phyloP scores from a whole-genome alignment of 306 rosid genomes.

The Castanospermum australe region DNA sequence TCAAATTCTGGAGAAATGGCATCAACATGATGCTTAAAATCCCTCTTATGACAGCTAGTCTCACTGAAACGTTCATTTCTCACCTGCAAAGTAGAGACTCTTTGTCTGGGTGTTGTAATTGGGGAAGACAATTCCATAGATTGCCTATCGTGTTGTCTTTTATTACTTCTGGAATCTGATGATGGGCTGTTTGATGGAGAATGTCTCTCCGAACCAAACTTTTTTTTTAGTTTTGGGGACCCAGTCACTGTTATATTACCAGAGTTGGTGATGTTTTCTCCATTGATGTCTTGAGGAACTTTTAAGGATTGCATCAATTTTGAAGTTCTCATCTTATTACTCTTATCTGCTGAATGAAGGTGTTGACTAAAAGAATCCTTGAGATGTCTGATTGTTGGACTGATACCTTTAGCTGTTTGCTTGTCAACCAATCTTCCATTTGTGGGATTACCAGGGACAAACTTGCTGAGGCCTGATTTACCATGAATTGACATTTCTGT shows the following conservation, averaged over 20 bases:
- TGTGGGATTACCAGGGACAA: conserved; percentile 17
- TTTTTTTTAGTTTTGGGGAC: conserved; percentile 68
- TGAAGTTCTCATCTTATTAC: conserved; percentile 37
- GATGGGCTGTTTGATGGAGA: conserved; percentile 46
- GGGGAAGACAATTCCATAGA: conserved; percentile 43
- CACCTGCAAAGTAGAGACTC: conserved; percentile 43
- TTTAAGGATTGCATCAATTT: conserved; percentile 47
- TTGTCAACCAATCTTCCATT: conserved; percentile 42
- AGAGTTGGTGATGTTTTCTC: conserved; percentile 43
- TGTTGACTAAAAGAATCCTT: conserved; percentile 34
- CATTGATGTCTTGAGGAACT: conserved; percentile 33
- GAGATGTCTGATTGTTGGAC: conserved; percentile 37
- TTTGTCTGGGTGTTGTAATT: conserved; percentile 44
- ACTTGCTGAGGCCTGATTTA: conserved; percentile 28
- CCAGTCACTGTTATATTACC: conserved; percentile 32
- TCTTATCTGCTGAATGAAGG: conserved; percentile 38
- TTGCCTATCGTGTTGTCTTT: conserved; percentile 47
- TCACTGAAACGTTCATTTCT: conserved; percentile 33
- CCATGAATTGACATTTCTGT: conserved; percentile 27
- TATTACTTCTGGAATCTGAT: conserved; percentile 53
- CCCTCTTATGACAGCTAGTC: conserved; percentile 35
- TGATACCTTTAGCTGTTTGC: conserved; percentile 36
- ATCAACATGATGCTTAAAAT: conserved; percentile 36
- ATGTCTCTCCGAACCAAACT: conserved; percentile 64
- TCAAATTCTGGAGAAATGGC: conserved; percentile 46